Evolutionary conservation across 2,329 filamentous ascomycete genomes (phyloP).

Genomic region (Botryosphaeria dothidea): DNA sequence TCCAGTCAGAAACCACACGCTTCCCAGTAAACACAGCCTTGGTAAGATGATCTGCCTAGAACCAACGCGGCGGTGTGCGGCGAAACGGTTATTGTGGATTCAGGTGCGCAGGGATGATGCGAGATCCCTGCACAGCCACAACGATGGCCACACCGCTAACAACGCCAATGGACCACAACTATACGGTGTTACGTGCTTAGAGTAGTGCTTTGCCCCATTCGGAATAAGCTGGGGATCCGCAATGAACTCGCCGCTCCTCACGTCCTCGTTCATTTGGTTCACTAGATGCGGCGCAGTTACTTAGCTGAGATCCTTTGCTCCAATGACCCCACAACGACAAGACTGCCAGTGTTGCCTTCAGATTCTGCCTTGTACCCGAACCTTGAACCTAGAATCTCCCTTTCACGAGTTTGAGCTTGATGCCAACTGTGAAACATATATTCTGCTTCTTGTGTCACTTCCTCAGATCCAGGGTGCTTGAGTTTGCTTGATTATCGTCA

Average conservation of each 20-base stretch:
- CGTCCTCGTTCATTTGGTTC: neutral
- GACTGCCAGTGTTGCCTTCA: neutral
- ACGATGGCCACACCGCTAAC: neutral
- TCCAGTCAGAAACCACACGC: neutral
- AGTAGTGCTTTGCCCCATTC: neutral
- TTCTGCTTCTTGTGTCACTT: too few relatives aligned
- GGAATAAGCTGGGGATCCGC: neutral
- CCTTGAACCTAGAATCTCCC: neutral
- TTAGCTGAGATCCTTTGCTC: neutral
- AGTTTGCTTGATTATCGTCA: neutral
- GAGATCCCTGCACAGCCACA: neutral
- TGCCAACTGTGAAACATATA: too few relatives aligned
- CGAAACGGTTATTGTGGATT: neutral
- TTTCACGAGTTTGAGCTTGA: too few relatives aligned
- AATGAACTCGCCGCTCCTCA: neutral
- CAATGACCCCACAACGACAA: neutral
- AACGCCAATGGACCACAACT: neutral
- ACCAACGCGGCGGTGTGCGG: neutral
- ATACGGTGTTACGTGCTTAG: neutral
- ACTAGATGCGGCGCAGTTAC: neutral
- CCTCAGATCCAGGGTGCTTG: too few relatives aligned
- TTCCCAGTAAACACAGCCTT: neutral
- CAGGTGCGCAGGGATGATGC: neutral
- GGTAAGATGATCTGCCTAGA: neutral
- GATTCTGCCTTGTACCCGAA: neutral